These are phyloP conservation scores for Phaffia rhodozyma DNA, from an alignment of 1,284 basidiomycete species.

Conservation along the genomic window DNA sequence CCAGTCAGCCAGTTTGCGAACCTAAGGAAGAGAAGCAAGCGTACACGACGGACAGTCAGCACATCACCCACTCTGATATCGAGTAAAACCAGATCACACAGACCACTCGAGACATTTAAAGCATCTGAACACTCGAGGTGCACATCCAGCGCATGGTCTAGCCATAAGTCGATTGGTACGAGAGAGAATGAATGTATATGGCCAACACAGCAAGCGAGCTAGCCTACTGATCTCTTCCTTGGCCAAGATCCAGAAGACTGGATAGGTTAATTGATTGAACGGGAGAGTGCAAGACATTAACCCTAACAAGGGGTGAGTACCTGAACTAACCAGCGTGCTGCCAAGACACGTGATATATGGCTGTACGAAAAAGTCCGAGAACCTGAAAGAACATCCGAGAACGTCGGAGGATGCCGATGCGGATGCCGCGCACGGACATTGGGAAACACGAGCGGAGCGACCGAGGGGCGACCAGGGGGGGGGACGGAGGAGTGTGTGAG, in stretches of 20 bases:
- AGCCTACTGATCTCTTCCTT: not conserved
- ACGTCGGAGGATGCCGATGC: not conserved
- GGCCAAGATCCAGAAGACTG: not conserved
- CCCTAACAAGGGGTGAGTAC: not conserved
- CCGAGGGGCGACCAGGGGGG: not conserved
- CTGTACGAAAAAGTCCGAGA: not conserved
- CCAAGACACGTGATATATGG: too few relatives aligned
- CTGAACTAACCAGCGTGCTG: not conserved
- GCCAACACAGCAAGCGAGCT: not conserved
- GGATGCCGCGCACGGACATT: not conserved
- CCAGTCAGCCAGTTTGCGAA: slow-evolving; percentile 70
- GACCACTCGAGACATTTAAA: slow-evolving; percentile 62
- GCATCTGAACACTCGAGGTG: slow-evolving; percentile 58
- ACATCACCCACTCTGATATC: not conserved
- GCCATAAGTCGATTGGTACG: not conserved
- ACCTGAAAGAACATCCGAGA: not conserved
- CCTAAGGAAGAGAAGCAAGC: slow-evolving; percentile 20
- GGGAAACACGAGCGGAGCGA: too few relatives aligned
- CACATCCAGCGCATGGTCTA: slow-evolving; percentile 8
- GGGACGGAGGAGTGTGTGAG: not conserved
- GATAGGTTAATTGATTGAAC: not conserved
- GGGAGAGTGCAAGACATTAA: not conserved
- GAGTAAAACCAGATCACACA: not conserved
- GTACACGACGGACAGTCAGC: not conserved
- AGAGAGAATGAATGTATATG: not conserved